These are phyloP conservation scores for Zasmidium angulare DNA, from an alignment of 2,329 filamentous ascomycete species.

Conservation along the genomic window DNA sequence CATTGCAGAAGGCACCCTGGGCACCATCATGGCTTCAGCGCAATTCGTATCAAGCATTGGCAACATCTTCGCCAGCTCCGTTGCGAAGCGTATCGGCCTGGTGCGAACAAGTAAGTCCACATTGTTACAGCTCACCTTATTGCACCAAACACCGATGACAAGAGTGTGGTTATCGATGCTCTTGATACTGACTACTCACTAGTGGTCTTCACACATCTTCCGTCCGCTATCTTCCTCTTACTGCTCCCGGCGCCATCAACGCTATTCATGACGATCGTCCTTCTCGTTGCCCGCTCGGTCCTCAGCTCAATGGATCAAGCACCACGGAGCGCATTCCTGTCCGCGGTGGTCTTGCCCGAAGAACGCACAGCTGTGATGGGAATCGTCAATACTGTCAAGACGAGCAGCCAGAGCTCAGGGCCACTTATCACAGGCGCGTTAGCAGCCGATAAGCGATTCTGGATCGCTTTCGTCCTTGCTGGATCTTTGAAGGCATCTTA, in stretches of 20 bases:
- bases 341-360: slow-evolving; percentile 61
- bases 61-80: slow-evolving; percentile 56
- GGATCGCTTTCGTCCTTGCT: slow-evolving; percentile 63
- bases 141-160: not conserved
- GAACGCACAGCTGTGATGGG: slow-evolving; percentile 74
- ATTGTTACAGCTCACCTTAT: not conserved
- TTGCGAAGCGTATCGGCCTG: slow-evolving; percentile 62
- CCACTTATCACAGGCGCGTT: slow-evolving; percentile 65
- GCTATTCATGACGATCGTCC: slow-evolving; percentile 55
- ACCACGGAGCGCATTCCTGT: slow-evolving; percentile 68
- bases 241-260: slow-evolving; percentile 60
- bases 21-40: slow-evolving; percentile 53
- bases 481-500: slow-evolving; percentile 61
- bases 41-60: slow-evolving; percentile 41
- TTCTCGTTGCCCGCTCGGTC: slow-evolving; percentile 63
- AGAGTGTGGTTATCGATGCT: too few relatives aligned
- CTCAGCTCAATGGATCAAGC: slow-evolving; percentile 69
- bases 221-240: slow-evolving; percentile 62
- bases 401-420: slow-evolving; percentile 60
- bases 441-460: slow-evolving; percentile 57
- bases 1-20: slow-evolving; percentile 52
- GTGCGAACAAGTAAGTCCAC: slow-evolving; percentile 65
- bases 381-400: slow-evolving; percentile 68
- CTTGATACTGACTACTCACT: slow-evolving; percentile 1
- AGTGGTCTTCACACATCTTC: slow-evolving; percentile 64